Evolutionary conservation across 768 basidiomycete species (phyloP), one percentile per base, ranked within the genome.

Genomic region (Panus rudis): DNA sequence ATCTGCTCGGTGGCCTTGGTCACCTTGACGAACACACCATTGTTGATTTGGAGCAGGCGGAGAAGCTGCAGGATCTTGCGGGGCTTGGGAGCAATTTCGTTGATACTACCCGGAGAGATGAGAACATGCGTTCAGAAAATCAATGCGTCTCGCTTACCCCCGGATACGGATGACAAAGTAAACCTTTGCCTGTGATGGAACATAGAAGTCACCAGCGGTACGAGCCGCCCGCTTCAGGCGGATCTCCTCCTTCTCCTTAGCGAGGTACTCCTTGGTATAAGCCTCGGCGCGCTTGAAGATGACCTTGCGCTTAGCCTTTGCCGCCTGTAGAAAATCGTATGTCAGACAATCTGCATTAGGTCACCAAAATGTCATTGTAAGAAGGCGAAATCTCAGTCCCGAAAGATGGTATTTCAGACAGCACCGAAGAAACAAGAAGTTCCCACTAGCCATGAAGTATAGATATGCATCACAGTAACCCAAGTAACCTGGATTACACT

Each of bases 281-380:
- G 85, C 69, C 70, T 98, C 94, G 27, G 96, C 96, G 49, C 96
- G 89, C 84, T 98, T 98, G 84, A 98, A 98, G 73, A 97, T 81
- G 64, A 96, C 83, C 68, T 84, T 87, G 70, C 96, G 85, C 76
- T 94, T 93, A 47, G 89, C 83, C 64, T 85, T 86, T 57, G 80
- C 71, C 37, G 83, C 84, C 93, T 97, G 60, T 42, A 47, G 33
- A 35, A 27, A 38, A 40, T 32, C 27, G 44, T 39, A 19, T 48
- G 42, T 39, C 25, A 42, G 24, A 23, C 10, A 16, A 14, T 19
- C 14, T 13, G 11, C 16, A 28, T 24, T 37, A 37, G 45, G 55
- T 34, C 47, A 41, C 27, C 14, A 16, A 35, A 35, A 32, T 24
- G 11, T 33, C 25, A 43, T 71, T 17, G 26, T 47, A 38, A 35